Evolutionary conservation across 2,329 filamentous ascomycete species (phyloP).

Genomic region (Neophaeococcomyces aloes): DNA sequence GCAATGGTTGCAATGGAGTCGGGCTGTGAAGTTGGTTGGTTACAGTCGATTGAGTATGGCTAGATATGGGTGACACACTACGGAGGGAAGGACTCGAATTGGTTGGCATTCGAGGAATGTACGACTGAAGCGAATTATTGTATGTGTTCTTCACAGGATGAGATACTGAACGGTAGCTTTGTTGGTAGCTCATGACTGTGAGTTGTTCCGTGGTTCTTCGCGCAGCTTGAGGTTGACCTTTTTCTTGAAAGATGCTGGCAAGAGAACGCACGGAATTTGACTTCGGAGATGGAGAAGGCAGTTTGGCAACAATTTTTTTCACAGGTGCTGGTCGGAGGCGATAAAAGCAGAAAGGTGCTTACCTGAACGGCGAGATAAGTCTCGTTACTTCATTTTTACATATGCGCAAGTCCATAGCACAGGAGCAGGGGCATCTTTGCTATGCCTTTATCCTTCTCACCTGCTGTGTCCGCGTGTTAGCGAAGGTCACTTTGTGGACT

Average conservation of each 20-base stretch:
- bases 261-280: constrained; percentile 8
- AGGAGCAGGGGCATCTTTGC: neutral
- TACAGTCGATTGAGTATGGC: constrained; percentile 12
- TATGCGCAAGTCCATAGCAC: no score
- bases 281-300: constrained; percentile 3
- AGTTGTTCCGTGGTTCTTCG: constrained; percentile 5
- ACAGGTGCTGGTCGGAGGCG: neutral
- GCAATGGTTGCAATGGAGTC: neutral
- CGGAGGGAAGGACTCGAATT: constrained; percentile 4
- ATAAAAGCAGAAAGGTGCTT: neutral
- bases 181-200: constrained; percentile 4
- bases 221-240: constrained; percentile 2
- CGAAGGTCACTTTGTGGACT: neutral
- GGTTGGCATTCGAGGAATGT: neutral
- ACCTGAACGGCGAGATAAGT: neutral
- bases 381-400: no score
- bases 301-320: constrained; percentile 2
- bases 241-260: constrained; percentile 6
- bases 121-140: neutral
- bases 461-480: neutral
- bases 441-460: neutral
- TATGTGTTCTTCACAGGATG: constrained; percentile 2
- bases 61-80: constrained; percentile 8
- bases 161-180: constrained; percentile 6
- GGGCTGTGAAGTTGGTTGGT: constrained; percentile 11